These are phyloP conservation scores for Thelephora aurantiotincta DNA, from an alignment of 768 basidiomycete species.

Conservation along the genomic window DNA sequence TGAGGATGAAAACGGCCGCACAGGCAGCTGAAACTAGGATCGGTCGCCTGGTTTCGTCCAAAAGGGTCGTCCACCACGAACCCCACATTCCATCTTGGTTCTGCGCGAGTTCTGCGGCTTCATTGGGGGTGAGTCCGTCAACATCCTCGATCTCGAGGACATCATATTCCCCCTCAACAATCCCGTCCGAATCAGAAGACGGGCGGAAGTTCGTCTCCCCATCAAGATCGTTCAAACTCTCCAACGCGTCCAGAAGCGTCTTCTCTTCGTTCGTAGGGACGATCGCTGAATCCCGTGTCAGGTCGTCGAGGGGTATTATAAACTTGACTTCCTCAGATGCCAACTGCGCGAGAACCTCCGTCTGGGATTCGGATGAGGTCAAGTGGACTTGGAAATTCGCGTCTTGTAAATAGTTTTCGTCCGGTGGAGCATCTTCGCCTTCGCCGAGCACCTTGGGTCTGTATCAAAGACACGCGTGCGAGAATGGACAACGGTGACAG, in stretches of 20 bases:
- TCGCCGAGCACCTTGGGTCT: conserved; percentile 7
- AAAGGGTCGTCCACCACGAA: no score
- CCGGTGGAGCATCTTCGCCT: conserved; percentile 6
- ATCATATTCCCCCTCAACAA: no score
- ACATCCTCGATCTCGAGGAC: neutral
- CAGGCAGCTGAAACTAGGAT: neutral
- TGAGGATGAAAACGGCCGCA: neutral
- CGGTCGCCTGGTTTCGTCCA: no score
- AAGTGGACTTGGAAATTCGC: conserved; percentile 16
- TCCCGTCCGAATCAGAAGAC: no score
- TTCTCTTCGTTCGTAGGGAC: conserved; percentile 15
- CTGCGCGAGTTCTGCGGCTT: neutral
- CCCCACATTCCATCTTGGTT: no score
- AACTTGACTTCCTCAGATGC: conserved; percentile 15
- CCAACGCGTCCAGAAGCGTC: conserved; percentile 13
- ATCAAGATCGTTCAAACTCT: conserved; percentile 11
- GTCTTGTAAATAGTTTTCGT: conserved; percentile 7
- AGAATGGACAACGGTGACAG: conserved; percentile 8
- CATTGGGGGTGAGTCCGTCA: neutral
- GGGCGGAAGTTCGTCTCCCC: conserved; percentile 2
- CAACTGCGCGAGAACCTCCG: conserved; percentile 17
- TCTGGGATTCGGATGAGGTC: conserved; percentile 17
- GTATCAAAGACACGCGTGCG: no score
- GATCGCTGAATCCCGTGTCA: conserved; percentile 1
- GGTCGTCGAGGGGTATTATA: conserved; percentile 14